A percentile compares a stretch with the other conserved stretches of the same genome.
These are phyloP conservation scores for Eucalyptus caleyi DNA, from an alignment of 345 rosid genomes.

Conservation along the genomic window DNA sequence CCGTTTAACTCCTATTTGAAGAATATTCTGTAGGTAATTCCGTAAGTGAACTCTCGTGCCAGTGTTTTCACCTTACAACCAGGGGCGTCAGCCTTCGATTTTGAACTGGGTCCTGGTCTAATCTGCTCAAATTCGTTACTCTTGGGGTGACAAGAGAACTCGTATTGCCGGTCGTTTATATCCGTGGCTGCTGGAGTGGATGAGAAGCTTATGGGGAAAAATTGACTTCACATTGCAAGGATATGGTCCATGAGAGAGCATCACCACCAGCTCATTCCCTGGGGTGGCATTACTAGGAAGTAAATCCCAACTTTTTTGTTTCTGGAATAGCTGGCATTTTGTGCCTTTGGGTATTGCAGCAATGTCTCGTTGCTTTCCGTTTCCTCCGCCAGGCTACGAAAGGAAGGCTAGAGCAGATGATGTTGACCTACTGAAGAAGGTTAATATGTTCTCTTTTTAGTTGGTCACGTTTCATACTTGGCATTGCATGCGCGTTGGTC, in stretches of 20 bases:
- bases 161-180: neutral
- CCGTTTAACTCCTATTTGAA: neutral
- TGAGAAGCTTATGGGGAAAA: constrained; percentile 8
- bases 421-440: constrained; percentile 59
- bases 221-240: constrained; percentile 50
- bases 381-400: constrained; percentile 96
- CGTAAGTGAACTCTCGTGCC: neutral
- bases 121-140: neutral
- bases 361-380: constrained; percentile 99
- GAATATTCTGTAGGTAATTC: constrained; percentile 10
- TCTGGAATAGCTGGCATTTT: constrained; percentile 2
- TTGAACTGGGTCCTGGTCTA: constrained; percentile 1
- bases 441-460: constrained; percentile 9
- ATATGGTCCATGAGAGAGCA: constrained; percentile 59
- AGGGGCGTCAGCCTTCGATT: neutral
- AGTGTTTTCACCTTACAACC: neutral
- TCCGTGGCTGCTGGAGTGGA: neutral
- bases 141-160: neutral
- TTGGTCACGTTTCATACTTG: neutral
- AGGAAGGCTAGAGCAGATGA: constrained; percentile 56
- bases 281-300: constrained; percentile 31
- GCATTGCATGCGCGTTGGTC: neutral
- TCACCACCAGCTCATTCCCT: constrained; percentile 28
- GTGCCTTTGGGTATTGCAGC: constrained; percentile 16
- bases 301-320: constrained; percentile 17